Evolutionary conservation across 768 basidiomycete species (phyloP), one percentile per base, ranked within the genome.

Genomic region (Leccinum boreale): DNA sequence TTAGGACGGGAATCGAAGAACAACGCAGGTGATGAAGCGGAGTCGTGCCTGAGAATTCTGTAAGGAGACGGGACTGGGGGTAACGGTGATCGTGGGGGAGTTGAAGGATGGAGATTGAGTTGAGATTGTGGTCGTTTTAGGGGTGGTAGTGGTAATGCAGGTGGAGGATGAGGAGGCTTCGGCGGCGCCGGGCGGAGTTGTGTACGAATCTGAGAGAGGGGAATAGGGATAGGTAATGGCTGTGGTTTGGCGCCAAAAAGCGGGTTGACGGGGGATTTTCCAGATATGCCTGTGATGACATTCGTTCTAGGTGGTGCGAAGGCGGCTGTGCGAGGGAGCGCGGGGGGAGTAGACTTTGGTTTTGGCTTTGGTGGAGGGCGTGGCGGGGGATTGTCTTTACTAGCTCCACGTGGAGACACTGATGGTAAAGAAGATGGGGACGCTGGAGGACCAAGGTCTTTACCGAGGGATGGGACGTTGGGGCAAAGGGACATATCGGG

Each of bases 181-280:
- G 63, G 62, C 39, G 70, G 70, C 19, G 67, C 56, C 5, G 69
- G 69, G 28, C 69, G 69, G 56, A 70, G 67, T 49, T 70, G 69
- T 12, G 69, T 52, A 42, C 67, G 65, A 26, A 70, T 70, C 54
- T 71, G 69, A 15, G 67, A 65, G 9, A 28, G 63, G 50, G 69
- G 56, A 29, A 70, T 70, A 14, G 69, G 69, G 2, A 70, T 58
- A 0, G 69, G 69, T 36, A 70, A 28, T 21, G 69, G 69, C 24
- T 62, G 67, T 0, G 69, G 69, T 50, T 62, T 65, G 31, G 49
- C 45, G n/a, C 62, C 55, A n/a, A 70, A 60, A 26, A 71, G 62
- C 7, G 65, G 14, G 29, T 65, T 65, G 47, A 71, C 59, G 2
- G 67, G 69, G 0, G 69, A 63, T 50, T 10, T 69, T 23, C 62